phyloP scores from a whole-genome alignment of 2,329 filamentous ascomycete genomes.

The Talaromyces marneffei region DNA sequence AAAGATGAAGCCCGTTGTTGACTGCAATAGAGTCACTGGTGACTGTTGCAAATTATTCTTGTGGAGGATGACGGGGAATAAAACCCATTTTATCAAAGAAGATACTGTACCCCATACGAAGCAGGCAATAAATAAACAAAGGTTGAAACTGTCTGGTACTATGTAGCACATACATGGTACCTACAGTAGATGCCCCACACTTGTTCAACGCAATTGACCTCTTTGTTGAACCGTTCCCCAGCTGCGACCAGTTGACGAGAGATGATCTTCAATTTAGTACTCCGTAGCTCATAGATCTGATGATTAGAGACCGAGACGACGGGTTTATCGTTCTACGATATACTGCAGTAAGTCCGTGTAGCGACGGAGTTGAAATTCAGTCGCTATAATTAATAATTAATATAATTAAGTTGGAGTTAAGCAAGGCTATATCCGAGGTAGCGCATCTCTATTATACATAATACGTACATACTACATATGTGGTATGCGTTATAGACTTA shows the following conservation, averaged over 20 bases:
- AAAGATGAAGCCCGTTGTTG: not conserved
- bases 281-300: not conserved
- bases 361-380: too few species aligned
- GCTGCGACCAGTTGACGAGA: too few species aligned
- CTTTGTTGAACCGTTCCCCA: not conserved
- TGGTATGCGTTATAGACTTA: too few species aligned
- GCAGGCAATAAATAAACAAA: not conserved
- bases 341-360: not conserved
- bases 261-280: not conserved
- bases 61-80: not conserved
- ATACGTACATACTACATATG: too few species aligned
- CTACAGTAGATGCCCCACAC: too few species aligned
- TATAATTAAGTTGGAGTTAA: not conserved
- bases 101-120: too few species aligned
- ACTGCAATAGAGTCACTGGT: too few species aligned
- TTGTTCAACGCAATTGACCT: too few species aligned
- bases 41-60: too few species aligned
- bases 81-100: not conserved
- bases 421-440: not conserved
- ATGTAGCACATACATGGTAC: too few species aligned
- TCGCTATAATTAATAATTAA: too few species aligned
- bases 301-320: not conserved
- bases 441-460: not conserved
- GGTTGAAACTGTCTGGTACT: not conserved
- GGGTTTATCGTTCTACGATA: not conserved